phyloP scores from a whole-genome alignment of 495 filamentous ascomycete species.

The Lasiosphaeria ovina region DNA sequence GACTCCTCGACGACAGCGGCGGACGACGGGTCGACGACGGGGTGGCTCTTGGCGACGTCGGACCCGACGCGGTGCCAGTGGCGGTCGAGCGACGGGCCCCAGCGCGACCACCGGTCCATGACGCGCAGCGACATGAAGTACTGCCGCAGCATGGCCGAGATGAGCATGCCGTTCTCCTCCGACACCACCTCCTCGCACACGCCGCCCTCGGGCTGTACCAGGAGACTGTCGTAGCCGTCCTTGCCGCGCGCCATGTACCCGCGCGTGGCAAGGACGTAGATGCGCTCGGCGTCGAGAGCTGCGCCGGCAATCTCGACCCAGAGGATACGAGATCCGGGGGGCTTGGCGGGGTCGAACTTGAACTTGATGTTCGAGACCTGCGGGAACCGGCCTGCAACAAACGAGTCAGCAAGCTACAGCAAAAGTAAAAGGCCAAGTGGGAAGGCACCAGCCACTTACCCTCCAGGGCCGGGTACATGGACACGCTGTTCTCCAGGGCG shows the following conservation, averaged over 20 bases:
- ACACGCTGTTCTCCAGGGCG: constrained; percentile 80
- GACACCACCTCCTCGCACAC: constrained; percentile 70
- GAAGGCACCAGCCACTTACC: constrained; percentile 39
- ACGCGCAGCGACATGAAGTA: constrained; percentile 85
- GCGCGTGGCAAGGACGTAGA: constrained; percentile 70
- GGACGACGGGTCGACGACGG: constrained; percentile 16
- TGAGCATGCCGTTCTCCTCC: constrained; percentile 82
- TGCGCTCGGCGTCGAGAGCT: constrained; percentile 56
- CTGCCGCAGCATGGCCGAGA: constrained; percentile 79
- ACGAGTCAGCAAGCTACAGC: background rate
- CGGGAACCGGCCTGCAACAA: constrained; percentile 54
- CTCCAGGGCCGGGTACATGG: constrained; percentile 77
- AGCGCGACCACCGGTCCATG: constrained; percentile 68
- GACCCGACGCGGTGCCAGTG: constrained; percentile 64
- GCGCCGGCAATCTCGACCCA: constrained; percentile 58
- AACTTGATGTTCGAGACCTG: constrained; percentile 82
- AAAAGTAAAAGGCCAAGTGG: background rate
- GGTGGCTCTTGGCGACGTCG: constrained; percentile 37
- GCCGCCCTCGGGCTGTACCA: constrained; percentile 68
- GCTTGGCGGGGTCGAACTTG: constrained; percentile 60
- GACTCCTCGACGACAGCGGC: background rate
- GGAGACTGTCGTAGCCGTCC: constrained; percentile 72
- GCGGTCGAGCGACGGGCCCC: constrained; percentile 52
- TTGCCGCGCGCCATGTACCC: constrained; percentile 87
- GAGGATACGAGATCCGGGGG: constrained; percentile 59